Evolutionary conservation across 371 early-diverging fungal genomes (phyloP).

Genomic region (Chytridiales sp.): DNA sequence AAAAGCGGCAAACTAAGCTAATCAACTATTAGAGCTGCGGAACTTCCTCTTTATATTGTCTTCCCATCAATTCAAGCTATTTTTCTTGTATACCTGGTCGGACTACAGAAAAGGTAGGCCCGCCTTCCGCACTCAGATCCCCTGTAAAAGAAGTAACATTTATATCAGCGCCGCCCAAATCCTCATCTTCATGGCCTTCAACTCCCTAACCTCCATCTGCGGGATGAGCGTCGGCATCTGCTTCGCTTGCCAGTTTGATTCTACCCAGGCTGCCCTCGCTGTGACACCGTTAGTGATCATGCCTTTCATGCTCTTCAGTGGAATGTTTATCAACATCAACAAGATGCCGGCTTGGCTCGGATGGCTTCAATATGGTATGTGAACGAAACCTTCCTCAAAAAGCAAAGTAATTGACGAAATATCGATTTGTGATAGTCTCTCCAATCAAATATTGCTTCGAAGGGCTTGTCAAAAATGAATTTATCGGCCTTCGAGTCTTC

Average conservation of each 20-base stretch:
- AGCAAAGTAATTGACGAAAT: slow-evolving; percentile 51
- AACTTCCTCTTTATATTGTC: slow-evolving; percentile 18
- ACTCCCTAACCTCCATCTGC: slow-evolving; percentile 12
- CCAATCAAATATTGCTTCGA: slow-evolving; percentile 48
- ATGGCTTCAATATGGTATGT: slow-evolving; percentile 26
- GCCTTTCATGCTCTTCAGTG: slow-evolving; percentile 45
- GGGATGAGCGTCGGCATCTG: slow-evolving; percentile 17
- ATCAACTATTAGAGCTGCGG: slow-evolving; percentile 8
- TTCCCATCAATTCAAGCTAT: slow-evolving; percentile 35
- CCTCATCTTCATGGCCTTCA: slow-evolving; percentile 22
- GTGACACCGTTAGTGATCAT: slow-evolving; percentile 14
- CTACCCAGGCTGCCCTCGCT: background rate
- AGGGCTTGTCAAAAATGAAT: slow-evolving; percentile 57
- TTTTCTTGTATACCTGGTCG: slow-evolving; percentile 35
- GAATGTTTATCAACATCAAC: slow-evolving; percentile 58
- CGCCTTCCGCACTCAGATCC: no score
- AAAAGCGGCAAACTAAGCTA: background rate
- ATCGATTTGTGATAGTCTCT: slow-evolving; percentile 41
- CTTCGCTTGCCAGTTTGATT: slow-evolving; percentile 11
- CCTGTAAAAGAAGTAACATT: no score
- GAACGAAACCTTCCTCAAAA: slow-evolving; percentile 1
- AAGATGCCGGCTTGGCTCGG: slow-evolving; percentile 54
- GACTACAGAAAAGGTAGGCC: slow-evolving; percentile 22
- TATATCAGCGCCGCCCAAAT: slow-evolving; percentile 23
- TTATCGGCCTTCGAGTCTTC: slow-evolving; percentile 56